Percentiles rank a stretch among this genome's conserved stretches.
phyloP scores from a whole-genome alignment of 768 basidiomycete species.

The Suillus subluteus region DNA sequence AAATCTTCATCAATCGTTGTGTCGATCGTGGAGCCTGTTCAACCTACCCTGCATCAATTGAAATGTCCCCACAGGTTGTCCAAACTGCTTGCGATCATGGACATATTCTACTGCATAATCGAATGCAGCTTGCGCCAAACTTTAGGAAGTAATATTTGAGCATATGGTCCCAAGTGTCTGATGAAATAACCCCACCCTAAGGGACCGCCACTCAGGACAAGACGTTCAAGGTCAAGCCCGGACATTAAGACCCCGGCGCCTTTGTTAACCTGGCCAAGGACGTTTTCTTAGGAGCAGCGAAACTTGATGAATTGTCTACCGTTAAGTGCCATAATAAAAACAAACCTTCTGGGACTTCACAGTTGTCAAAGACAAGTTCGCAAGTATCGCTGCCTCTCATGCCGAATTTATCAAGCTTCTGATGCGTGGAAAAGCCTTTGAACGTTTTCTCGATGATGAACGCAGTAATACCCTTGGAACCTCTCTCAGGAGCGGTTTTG shows the following conservation, averaged over 20 bases:
- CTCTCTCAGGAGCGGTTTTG: conserved; percentile 76
- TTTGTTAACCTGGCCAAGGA: conserved; percentile 77
- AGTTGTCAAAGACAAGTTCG: conserved; percentile 90
- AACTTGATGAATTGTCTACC: not conserved
- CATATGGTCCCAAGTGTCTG: conserved; percentile 8
- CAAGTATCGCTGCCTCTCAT: conserved; percentile 97
- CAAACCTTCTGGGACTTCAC: conserved; percentile 84
- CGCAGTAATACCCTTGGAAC: conserved; percentile 88
- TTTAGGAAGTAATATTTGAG: conserved; percentile 30
- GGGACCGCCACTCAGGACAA: conserved; percentile 91
- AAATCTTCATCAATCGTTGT: conserved; percentile 2
- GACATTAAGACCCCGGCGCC: conserved; percentile 93
- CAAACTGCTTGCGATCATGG: conserved; percentile 94
- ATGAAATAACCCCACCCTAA: conserved; percentile 59
- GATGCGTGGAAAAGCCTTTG: conserved; percentile 85
- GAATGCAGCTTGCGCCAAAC: conserved; percentile 92
- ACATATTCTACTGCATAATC: conserved; percentile 87
- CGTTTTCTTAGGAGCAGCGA: conserved; percentile 58
- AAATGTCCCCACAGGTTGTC: conserved; percentile 84
- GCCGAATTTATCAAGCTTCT: conserved; percentile 93
- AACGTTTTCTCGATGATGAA: conserved; percentile 88
- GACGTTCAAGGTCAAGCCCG: conserved; percentile 88
- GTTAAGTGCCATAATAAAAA: not conserved
- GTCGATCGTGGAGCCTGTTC: not conserved
- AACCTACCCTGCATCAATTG: conserved; percentile 91